phyloP scores from a whole-genome alignment of 768 basidiomycete genomes.

The Pulveroboletus sp. region DNA sequence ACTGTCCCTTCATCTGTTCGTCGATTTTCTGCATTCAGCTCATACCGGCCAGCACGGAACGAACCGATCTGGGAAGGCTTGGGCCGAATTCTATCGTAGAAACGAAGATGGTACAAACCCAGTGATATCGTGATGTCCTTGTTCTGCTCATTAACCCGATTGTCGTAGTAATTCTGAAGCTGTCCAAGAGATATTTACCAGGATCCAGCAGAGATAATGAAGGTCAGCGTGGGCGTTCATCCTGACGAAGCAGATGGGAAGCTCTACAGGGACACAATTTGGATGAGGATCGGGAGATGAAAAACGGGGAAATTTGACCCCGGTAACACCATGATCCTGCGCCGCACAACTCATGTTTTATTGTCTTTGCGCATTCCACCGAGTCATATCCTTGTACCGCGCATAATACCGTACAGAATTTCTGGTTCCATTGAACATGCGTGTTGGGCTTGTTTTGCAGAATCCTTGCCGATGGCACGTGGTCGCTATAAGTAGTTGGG shows the following conservation, averaged over 20 bases:
- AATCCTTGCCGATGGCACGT: constrained; percentile 20
- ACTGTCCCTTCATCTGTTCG: background rate
- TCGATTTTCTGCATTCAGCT: background rate
- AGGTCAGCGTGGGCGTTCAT: constrained; percentile 19
- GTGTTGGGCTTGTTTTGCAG: constrained; percentile 12
- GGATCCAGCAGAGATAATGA: constrained; percentile 7
- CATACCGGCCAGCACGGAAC: constrained; percentile 41
- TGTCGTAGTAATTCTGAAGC: constrained; percentile 19
- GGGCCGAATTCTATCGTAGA: constrained; percentile 56
- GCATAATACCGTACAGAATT: constrained; percentile 8
- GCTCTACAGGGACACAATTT: background rate
- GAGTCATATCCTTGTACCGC: background rate
- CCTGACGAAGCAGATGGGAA: constrained; percentile 18
- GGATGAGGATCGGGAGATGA: constrained; percentile 21
- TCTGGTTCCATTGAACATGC: background rate
- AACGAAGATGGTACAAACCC: constrained; percentile 43
- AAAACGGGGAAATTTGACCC: constrained; percentile 11
- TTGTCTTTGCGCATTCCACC: background rate
- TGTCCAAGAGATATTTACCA: constrained; percentile 26
- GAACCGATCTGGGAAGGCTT: constrained; percentile 47
- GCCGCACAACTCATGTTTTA: background rate
- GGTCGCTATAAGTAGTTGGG: constrained; percentile 28
- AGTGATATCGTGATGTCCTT: background rate
- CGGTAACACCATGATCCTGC: background rate
- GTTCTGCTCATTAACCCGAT: constrained; percentile 5